Conservation (phyloP, 2,329 filamentous ascomycete species). For the Colletotrichum spinosum region DNA sequence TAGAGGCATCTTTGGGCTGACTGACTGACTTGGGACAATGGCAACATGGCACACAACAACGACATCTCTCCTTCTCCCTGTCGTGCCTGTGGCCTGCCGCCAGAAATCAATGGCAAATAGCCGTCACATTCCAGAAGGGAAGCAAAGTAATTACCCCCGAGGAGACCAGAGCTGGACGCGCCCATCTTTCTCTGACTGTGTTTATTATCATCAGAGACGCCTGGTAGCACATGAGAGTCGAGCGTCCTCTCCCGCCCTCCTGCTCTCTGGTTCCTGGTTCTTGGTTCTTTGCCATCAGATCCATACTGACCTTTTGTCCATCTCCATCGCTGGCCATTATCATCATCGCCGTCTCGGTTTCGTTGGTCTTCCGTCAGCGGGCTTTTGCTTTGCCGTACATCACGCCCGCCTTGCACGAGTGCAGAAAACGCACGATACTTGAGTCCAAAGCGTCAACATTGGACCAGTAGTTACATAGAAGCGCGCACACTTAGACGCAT, state of each 20-base stretch:
- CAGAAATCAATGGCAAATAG: slow-evolving; percentile 30
- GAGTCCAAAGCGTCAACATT: slow-evolving; percentile 10
- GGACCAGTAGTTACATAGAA: neutral
- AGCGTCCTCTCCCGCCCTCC: slow-evolving; percentile 6
- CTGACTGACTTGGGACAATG: slow-evolving; percentile 12
- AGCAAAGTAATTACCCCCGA: slow-evolving; percentile 5
- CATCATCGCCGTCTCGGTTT: neutral
- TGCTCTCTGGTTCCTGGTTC: neutral
- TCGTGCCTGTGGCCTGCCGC: slow-evolving; percentile 36
- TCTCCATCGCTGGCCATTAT: neutral
- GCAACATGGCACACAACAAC: slow-evolving; percentile 23
- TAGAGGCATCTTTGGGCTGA: slow-evolving; percentile 14
- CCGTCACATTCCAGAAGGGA: slow-evolving; percentile 31
- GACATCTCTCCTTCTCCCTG: slow-evolving; percentile 24
- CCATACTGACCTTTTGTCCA: slow-evolving; percentile 3
- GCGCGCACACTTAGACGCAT: too few relatives aligned
- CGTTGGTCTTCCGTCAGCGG: neutral
- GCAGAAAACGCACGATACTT: slow-evolving; percentile 13
- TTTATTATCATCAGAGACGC: slow-evolving; percentile 28
- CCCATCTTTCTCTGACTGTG: slow-evolving; percentile 16
- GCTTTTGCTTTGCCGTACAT: slow-evolving; percentile 6
- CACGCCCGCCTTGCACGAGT: slow-evolving; percentile 2
- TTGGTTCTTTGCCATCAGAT: neutral
- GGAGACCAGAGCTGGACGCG: slow-evolving; percentile 23
- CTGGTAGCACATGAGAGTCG: neutral